Conservation (phyloP, 2,329 filamentous ascomycete genomes). For the Fusarium heterosporum region DNA sequence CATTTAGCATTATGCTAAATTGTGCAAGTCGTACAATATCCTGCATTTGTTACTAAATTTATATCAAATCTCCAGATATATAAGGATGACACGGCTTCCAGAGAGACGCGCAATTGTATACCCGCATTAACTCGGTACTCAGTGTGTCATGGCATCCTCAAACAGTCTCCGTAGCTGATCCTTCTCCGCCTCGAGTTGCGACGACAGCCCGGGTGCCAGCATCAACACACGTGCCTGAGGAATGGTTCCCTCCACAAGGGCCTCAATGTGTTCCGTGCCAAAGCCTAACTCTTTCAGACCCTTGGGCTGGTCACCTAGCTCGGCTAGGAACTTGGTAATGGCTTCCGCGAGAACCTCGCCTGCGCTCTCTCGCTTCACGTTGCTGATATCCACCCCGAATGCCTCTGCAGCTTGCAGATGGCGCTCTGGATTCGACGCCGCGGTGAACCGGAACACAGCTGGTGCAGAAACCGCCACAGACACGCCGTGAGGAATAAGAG, state of each 20-base stretch:
- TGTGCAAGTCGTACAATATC: conserved; percentile 1
- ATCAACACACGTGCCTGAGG: conserved; percentile 91
- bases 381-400: conserved; percentile 89
- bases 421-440: conserved; percentile 88
- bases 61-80: conserved; percentile 16
- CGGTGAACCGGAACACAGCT: conserved; percentile 94
- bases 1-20: too few relatives aligned
- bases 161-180: conserved; percentile 78
- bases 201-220: conserved; percentile 84
- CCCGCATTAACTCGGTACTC: conserved; percentile 27
- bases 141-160: conserved; percentile 66
- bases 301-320: conserved; percentile 88
- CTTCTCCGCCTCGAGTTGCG: conserved; percentile 75
- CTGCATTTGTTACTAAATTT: conserved; percentile 18
- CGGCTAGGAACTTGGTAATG: conserved; percentile 80
- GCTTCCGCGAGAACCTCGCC: conserved; percentile 90
- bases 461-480: conserved; percentile 94
- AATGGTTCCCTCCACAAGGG: conserved; percentile 91
- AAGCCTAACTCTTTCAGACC: conserved; percentile 90
- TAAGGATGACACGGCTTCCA: conserved; percentile 16
- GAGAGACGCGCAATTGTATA: conserved; percentile 30
- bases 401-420: conserved; percentile 90
- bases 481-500: conserved; percentile 95
- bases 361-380: conserved; percentile 88
- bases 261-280: conserved; percentile 77